Percentiles rank a stretch among this genome's conserved stretches.
Conservation (phyloP, 2,329 filamentous ascomycete species). For the Bretziella fagacearum region DNA sequence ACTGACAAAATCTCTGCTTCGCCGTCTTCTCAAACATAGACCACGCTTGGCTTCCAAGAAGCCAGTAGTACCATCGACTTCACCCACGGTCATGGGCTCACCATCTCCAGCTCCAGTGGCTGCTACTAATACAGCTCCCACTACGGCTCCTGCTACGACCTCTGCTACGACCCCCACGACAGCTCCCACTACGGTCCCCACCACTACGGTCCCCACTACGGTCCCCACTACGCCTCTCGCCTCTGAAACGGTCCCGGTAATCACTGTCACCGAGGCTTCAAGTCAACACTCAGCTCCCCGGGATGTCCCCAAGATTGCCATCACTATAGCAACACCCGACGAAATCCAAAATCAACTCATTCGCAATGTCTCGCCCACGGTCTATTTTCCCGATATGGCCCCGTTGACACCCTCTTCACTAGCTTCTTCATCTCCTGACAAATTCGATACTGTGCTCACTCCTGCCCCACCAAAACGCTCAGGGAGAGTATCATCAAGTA, state of each 20-base stretch:
- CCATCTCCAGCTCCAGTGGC: neutral
- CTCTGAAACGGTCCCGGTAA: neutral
- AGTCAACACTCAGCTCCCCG: neutral
- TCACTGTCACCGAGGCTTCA: slow-evolving; percentile 1
- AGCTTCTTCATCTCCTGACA: neutral
- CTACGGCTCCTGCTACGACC: neutral
- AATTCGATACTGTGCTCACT: neutral
- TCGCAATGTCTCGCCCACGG: neutral
- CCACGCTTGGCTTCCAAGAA: neutral
- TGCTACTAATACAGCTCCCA: too few relatives aligned
- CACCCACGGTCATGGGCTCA: neutral
- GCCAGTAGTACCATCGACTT: neutral
- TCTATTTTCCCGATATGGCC: slow-evolving; percentile 1
- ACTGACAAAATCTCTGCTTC: slow-evolving; percentile 1
- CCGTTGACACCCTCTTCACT: slow-evolving; percentile 4
- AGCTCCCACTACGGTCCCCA: neutral
- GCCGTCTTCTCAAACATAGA: slow-evolving; percentile 1
- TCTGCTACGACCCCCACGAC: neutral
- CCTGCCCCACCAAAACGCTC: slow-evolving; percentile 1
- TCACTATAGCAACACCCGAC: neutral
- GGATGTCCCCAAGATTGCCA: slow-evolving; percentile 1
- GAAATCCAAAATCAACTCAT: neutral
- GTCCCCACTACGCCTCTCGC: neutral
- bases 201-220: neutral
- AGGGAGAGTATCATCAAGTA: neutral